Percentiles rank a stretch among this genome's conserved stretches.
phyloP scores from a whole-genome alignment of 73 alveolate species.

The Paramecium biaurelia region DNA sequence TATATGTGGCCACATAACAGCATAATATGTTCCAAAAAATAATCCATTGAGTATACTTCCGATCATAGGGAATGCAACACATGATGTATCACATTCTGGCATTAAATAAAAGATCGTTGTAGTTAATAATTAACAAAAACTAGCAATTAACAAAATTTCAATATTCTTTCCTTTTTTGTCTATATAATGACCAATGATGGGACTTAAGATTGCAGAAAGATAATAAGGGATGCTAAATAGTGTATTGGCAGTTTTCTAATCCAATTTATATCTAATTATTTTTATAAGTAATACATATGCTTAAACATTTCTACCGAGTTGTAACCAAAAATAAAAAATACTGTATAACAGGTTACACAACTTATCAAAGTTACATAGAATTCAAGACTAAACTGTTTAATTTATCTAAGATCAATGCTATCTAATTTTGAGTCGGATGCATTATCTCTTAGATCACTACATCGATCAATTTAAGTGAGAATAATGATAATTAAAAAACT shows the following conservation, averaged over 20 bases:
- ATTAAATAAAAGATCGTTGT: background rate
- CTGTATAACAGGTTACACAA: constrained; percentile 75
- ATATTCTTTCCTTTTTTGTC: constrained; percentile 54
- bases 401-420: constrained; percentile 75
- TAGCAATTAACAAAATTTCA: background rate
- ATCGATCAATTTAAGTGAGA: constrained; percentile 64
- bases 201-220: background rate
- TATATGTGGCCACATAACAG: constrained; percentile 85
- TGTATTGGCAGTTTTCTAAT: constrained; percentile 54
- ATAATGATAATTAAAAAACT: constrained; percentile 62
- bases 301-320: constrained; percentile 75
- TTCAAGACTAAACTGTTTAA: constrained; percentile 72
- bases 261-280: constrained; percentile 34
- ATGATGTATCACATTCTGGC: constrained; percentile 49
- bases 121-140: background rate
- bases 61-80: constrained; percentile 54
- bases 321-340: constrained; percentile 74
- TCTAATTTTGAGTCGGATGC: constrained; percentile 57
- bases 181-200: background rate
- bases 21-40: constrained; percentile 78
- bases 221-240: constrained; percentile 62
- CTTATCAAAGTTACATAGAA: constrained; percentile 74
- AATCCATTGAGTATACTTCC: constrained; percentile 76
- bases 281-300: constrained; percentile 56
- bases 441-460: constrained; percentile 60